Evolutionary conservation across 208 protist genomes (phyloP).

Genomic region (Porcisia hertigi): DNA sequence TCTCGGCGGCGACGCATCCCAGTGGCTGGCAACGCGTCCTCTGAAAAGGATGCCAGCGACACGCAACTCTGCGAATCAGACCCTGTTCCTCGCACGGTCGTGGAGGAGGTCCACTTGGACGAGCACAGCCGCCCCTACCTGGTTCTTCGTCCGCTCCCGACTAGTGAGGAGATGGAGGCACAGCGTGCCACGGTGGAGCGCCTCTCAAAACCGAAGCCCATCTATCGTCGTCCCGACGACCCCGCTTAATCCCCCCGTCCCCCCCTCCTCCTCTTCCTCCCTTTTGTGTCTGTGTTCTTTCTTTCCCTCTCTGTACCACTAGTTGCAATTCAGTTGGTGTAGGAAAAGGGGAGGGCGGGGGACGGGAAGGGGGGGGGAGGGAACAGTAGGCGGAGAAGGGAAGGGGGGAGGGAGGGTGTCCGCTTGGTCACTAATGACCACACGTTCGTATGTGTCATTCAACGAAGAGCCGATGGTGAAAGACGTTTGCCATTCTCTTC

Average conservation of each 20-base stretch:
- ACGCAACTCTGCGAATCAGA: conserved; percentile 2
- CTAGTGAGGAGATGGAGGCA: conserved; percentile 42
- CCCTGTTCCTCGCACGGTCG: conserved; percentile 18
- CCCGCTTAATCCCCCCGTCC: neutral
- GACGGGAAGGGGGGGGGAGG: neutral
- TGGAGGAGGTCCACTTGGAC: conserved; percentile 79
- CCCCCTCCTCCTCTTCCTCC: neutral
- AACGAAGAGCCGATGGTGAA: no score
- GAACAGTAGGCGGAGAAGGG: neutral
- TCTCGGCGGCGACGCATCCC: conserved; percentile 35
- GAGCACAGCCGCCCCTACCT: conserved; percentile 75
- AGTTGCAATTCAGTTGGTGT: no score
- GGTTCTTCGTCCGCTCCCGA: conserved; percentile 56
- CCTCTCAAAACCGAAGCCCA: conserved; percentile 51
- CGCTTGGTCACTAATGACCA: neutral
- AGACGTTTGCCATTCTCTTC: no score
- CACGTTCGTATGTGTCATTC: no score
- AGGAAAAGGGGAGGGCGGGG: neutral
- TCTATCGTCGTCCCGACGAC: conserved; percentile 41
- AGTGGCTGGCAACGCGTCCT: neutral
- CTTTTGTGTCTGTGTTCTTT: neutral
- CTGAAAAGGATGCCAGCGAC: conserved; percentile 7
- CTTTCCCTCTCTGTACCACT: no score
- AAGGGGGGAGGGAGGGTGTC: neutral
- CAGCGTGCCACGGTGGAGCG: conserved; percentile 52